Evolutionary conservation across 1,284 basidiomycete genomes (phyloP), one percentile per base, ranked within the genome.

Genomic region (Cryptococcus amylolentus): DNA sequence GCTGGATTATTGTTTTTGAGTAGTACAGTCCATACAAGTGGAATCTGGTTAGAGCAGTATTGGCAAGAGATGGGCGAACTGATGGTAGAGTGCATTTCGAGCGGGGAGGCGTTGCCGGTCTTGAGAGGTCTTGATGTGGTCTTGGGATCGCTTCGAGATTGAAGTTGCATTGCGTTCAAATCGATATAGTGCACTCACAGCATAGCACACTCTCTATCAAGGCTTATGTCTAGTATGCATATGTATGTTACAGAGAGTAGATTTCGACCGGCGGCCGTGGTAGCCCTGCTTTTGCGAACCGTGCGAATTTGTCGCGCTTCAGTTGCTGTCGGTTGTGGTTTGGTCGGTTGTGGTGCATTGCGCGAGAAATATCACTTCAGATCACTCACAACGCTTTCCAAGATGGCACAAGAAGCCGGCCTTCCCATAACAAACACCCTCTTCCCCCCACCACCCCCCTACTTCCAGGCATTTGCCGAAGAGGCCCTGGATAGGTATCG

Each of bases 401-500:
- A 35, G 31, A 35, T 35, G 31, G 6, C 35, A 4, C 40, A 49
- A 42, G 60, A 62, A 39, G 58, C 49, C 39, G 62, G 55, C 49
- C 51, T 66, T 1, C 68, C 66, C 14, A 71, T 76, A 26, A 70
- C 73, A 28, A 76, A 76, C 55, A 74, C 72, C 8, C 66, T 76
- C 56, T 76, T 74, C 52, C 74, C 74, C 0, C 74, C 74, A 5
- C 74, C 74, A 6, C 74, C 74, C 0, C 58, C 57, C 4, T 72
- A 66, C 63, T 76, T 68, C 60, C 69, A 69, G 49, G 60, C 61
- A 10, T 76, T 58, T 58, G 71, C 71, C 4, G 49, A 64, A 10
- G 63, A 56, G 3, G 63, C 64, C 28, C 47, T 71, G 1, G 52
- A 53, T 13, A 61, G 65, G 37, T 61, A 64, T 41, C 61, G 67